Evolutionary conservation across 495 filamentous ascomycete genomes (phyloP), one percentile per base, ranked within the genome.

Genomic region (Astrocystis sublimbata): DNA sequence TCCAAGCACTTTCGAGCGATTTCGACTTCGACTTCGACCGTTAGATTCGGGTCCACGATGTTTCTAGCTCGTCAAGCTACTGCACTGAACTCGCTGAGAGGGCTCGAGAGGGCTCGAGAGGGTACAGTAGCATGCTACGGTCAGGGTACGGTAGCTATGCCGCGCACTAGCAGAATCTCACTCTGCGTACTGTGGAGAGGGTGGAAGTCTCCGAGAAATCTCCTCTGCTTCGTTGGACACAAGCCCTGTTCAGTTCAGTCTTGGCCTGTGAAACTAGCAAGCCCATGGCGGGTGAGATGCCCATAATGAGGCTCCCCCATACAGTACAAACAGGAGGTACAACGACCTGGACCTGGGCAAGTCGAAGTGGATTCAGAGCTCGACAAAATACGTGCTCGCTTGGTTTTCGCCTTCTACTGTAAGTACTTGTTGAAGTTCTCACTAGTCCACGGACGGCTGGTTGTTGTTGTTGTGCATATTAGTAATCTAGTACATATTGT

Each of bases 191-290:
- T 35, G 23, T 50, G 56, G 56, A 9, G 56, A 50, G 50, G 43
- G 19, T 17, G 36, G 55, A 40, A 8, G 28, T 40, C 33, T 59
- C 56, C 56, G 56, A 59, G 56, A 59, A 59, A 49, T 59, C 56
- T 59, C 56, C 56, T 49, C 17, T 33, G n/a, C n/a, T n/a, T n/a
- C n/a, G n/a, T n/a, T n/a, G n/a, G n/a, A n/a, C n/a, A n/a, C n/a
- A n/a, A n/a, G n/a, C n/a, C n/a, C n/a, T 13, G 35, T 57, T 57
- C 24, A 57, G n/a, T 45, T 33, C 26, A 17, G n/a, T 21, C n/a
- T 13, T 28, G 15, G 31, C 35, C 45, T 23, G 55, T 31, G 46
- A 30, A 26, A 52, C 35, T 52, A n/a, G n/a, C n/a, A n/a, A n/a
- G n/a, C n/a, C n/a, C n/a, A n/a, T n/a, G n/a, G n/a, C n/a, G n/a